A percentile compares a stretch with the other conserved stretches of the same genome.
phyloP scores from a whole-genome alignment of 2,329 filamentous ascomycete species.

The Fusarium redolens region DNA sequence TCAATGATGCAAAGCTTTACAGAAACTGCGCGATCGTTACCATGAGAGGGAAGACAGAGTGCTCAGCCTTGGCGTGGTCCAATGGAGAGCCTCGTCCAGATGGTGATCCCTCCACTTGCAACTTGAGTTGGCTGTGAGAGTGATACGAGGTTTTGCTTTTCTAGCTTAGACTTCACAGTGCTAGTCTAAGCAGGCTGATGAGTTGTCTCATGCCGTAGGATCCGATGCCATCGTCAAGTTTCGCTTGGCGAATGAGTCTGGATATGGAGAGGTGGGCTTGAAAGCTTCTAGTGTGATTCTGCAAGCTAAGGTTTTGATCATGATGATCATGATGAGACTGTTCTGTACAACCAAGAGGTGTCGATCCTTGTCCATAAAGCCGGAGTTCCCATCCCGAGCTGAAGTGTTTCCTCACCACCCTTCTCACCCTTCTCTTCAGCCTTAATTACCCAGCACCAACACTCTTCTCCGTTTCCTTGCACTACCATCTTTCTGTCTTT shows the following conservation, averaged over 20 bases:
- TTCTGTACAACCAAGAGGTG: not conserved
- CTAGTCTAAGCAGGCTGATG: not conserved
- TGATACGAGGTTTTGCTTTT: conserved; percentile 13
- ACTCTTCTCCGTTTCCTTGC: not conserved
- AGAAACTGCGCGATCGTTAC: conserved; percentile 7
- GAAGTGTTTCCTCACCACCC: not conserved
- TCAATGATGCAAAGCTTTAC: conserved; percentile 18
- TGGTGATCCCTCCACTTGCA: conserved; percentile 5
- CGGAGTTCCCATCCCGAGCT: not conserved
- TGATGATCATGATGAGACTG: not conserved
- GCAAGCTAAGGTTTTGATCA: not conserved
- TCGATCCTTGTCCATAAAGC: conserved; percentile 29
- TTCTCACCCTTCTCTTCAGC: conserved; percentile 7
- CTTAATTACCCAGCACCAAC: not conserved
- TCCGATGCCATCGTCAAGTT: conserved; percentile 14
- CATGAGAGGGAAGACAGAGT: not conserved
- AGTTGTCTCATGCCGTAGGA: not conserved
- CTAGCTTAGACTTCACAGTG: conserved; percentile 1
- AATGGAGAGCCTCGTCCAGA: conserved; percentile 12
- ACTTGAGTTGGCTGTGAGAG: conserved; percentile 1
- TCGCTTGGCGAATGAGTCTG: not conserved
- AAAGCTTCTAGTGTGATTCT: not conserved
- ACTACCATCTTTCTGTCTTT: not conserved
- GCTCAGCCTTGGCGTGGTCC: conserved; percentile 18
- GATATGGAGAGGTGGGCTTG: not conserved